Evolutionary conservation across 441 rosid species (phyloP), one percentile per base, ranked within the genome.

Genomic region (Gossypium trilobum): DNA sequence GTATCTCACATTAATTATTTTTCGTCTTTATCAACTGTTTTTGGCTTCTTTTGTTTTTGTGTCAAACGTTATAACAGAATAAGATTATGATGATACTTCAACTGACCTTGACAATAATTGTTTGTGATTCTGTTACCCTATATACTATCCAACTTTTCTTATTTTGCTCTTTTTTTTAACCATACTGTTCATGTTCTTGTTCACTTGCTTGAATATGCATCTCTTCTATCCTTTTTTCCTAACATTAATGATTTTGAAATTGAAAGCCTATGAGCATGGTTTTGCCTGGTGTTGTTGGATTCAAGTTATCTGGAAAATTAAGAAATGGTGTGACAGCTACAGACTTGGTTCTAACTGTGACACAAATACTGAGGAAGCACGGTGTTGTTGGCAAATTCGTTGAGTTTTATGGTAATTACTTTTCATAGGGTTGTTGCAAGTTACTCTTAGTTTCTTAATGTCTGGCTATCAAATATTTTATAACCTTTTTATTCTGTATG

Each of bases 231-330:
- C 14, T 48, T 64, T 62, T 48, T 56, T 22, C 60, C 68, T 67
- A 63, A 74, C 33, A 27, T 67, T 71, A 5, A 25, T 0, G 31
- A 48, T 57, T 48, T 70, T 33, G 16, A 4, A 56, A 61, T 77
- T 79, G 72, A 76, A 90, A 95, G 99, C 99, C 99, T 54, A 92
- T 95, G 99, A 95, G 97, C 87, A 91, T 95, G 99, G 99, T 95
- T 73, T 83, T 95, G 78, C 99, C 99, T 50, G 99, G 96, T 74
- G 99, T 95, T 77, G 99, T 92, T 82, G 99, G 99, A 73, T 95
- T 92, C 88, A 95, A 95, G 82, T 78, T 95, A 57, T 82, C 90
- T 39, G 99, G 97, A 61, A 91, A 88, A 68, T 77, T 95, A 76
- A 82, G 77, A 62, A 81, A 88, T 81, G 99, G 99, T 74, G 97